Evolutionary conservation across 257 asterid genomes (phyloP).

Genomic region (Primulina huaijiensis): DNA sequence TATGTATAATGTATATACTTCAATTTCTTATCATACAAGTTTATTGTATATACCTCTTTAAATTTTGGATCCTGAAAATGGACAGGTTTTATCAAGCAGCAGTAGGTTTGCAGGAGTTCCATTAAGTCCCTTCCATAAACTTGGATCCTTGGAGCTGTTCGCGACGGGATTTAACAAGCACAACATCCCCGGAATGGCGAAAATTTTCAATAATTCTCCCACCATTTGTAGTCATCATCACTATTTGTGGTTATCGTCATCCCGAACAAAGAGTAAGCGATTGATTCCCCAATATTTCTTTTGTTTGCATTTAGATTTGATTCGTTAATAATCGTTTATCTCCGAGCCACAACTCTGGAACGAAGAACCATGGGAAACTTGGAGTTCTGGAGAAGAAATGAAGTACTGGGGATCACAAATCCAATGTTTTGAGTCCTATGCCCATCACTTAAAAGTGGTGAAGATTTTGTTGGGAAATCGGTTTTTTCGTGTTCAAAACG

Average conservation of each 20-base stretch:
- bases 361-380: conserved; percentile 53
- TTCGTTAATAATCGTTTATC: background rate
- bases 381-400: conserved; percentile 57
- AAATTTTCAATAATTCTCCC: conserved; percentile 55
- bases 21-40: background rate
- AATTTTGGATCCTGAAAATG: background rate
- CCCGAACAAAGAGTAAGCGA: conserved; percentile 51
- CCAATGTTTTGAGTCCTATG: conserved; percentile 39
- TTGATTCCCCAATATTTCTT: background rate
- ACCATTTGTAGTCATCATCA: conserved; percentile 50
- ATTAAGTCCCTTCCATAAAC: conserved; percentile 42
- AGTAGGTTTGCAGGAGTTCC: conserved; percentile 36
- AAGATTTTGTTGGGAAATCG: no score
- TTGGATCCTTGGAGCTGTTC: conserved; percentile 53
- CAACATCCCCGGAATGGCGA: conserved; percentile 55
- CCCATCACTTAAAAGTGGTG: conserved; percentile 54
- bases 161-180: conserved; percentile 50
- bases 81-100: conserved; percentile 62
- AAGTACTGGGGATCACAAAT: conserved; percentile 74
- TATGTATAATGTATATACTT: conserved; percentile 18
- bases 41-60: background rate
- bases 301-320: background rate
- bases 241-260: conserved; percentile 32
- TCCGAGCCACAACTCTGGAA: conserved; percentile 47
- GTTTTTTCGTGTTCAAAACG: no score